These are phyloP conservation scores for Calonectria henricotiae DNA, from an alignment of 2,329 filamentous ascomycete genomes.

Conservation along the genomic window DNA sequence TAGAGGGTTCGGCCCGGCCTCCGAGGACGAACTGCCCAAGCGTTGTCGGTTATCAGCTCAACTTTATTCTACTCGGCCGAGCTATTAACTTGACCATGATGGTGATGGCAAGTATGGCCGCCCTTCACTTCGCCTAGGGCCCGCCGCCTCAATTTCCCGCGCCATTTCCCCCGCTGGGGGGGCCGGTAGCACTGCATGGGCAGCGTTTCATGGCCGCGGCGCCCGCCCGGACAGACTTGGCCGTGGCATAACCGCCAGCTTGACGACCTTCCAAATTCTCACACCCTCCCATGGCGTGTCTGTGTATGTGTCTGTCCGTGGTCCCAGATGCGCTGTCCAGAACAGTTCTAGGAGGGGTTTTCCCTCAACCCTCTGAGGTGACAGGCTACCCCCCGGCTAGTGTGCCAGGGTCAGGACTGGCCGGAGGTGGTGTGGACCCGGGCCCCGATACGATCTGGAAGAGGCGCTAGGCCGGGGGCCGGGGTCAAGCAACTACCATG, in stretches of 20 bases:
- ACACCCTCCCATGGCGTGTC: not conserved
- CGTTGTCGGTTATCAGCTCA: constrained; percentile 9
- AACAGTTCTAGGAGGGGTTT: not conserved
- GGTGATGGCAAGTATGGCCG: not conserved
- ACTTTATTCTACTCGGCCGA: constrained; percentile 17
- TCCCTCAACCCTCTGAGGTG: constrained; percentile 2
- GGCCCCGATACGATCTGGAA: constrained; percentile 19
- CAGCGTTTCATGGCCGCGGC: constrained; percentile 13
- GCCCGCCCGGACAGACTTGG: not conserved
- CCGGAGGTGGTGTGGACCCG: constrained; percentile 3
- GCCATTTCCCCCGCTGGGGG: not conserved
- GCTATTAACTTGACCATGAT: not conserved
- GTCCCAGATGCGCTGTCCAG: not conserved
- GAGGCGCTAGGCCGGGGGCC: constrained; percentile 1
- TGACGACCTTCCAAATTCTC: not conserved
- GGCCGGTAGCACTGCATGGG: constrained; percentile 12
- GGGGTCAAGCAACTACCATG: not conserved
- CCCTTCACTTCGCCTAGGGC: too few species aligned
- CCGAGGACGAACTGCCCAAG: constrained; percentile 7
- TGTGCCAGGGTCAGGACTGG: not conserved
- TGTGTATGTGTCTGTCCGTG: not conserved
- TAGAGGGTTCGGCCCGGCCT: constrained; percentile 19
- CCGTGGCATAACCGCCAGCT: not conserved
- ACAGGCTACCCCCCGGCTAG: not conserved
- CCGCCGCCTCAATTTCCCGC: not conserved